Conservation (phyloP, 1,139 yeast genomes). For the Scheffersomyces titani region DNA sequence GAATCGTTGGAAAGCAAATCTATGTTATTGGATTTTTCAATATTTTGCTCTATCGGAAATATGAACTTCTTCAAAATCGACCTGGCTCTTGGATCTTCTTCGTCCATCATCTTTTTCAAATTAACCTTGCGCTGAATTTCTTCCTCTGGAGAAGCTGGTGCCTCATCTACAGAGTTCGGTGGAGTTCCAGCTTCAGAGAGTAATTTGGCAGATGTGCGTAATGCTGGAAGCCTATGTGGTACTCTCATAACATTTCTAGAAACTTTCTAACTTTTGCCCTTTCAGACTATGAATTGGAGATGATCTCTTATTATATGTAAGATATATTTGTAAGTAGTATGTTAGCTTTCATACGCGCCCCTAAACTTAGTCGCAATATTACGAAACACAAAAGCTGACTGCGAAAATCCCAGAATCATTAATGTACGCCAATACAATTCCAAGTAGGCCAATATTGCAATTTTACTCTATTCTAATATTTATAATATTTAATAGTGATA, state of each 20-base stretch:
- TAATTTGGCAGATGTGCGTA: not conserved
- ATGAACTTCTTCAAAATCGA: not conserved
- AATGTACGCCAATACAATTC: too few relatives aligned
- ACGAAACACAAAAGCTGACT: not conserved
- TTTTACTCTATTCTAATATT: not conserved
- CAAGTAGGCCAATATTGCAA: too few relatives aligned
- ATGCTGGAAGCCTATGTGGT: not conserved
- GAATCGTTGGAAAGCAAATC: slow-evolving; percentile 3
- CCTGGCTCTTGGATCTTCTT: not conserved
- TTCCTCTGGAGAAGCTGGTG: not conserved
- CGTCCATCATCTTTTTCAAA: not conserved
- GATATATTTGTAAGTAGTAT: too few relatives aligned
- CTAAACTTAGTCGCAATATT: not conserved
- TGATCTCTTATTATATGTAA: too few relatives aligned
- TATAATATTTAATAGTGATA: not conserved
- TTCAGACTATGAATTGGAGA: too few relatives aligned
- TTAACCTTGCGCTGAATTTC: not conserved
- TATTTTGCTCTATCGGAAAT: not conserved
- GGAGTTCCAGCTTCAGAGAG: not conserved
- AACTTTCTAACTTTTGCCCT: not conserved
- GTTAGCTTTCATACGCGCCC: too few relatives aligned
- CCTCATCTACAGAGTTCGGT: not conserved
- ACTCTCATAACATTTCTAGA: not conserved
- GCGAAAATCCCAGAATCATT: not conserved
- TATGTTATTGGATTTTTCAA: not conserved